Base-by-base conservation (phyloP, 1,284 basidiomycete species). In the Sphaerobolus stellatus region DNA sequence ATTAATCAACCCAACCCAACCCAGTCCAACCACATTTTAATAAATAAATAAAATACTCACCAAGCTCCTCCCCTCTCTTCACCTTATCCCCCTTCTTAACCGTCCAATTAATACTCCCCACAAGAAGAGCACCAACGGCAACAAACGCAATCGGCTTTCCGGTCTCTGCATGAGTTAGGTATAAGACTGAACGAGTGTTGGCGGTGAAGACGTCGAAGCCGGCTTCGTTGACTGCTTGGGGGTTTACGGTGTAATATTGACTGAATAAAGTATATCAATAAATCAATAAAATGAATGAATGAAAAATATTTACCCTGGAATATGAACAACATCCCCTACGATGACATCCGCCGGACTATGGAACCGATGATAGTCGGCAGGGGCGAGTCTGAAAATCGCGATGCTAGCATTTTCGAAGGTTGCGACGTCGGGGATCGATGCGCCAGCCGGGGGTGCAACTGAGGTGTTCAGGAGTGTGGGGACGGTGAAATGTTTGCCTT, bases 361-460 rank as follows among this genome's bases (percentile, higher is more conserved):
- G 69, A 78, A 82, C 8, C 81, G 71, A 59, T 81, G 80, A 57
- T 82, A 82, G 64, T 83, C 80, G 58, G 78, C 76, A 1, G 78
- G 79, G 0, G 78, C 78, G 13, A 79, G 67, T 8, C 77, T 67
- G 65, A 79, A 80, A 34, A 78, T 71, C 2, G 71, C 84, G 2
- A 91, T 62, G 9, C 81, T 75, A 0, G 77, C 76, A 20, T 76
- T 75, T 18, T 73, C 64, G 49, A 82, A 78, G 81, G 79, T 9
- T 64, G 68, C 59, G 6, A 79, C 65, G 45, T 74, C 65, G 24
- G 51, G 43, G 34, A 57, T 50, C 50, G 25, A 40, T 30, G 43
- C 34, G 33, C 71, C 4, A 78, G 52, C 2, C 66, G 56, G 8
- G 68, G 71, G 13, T 68, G 62, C 33, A 66, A 58, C 36, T 57